A percentile compares a stretch with the other conserved stretches of the same genome.
phyloP scores from a whole-genome alignment of 495 filamentous ascomycete genomes.

The Podospora sp. region DNA sequence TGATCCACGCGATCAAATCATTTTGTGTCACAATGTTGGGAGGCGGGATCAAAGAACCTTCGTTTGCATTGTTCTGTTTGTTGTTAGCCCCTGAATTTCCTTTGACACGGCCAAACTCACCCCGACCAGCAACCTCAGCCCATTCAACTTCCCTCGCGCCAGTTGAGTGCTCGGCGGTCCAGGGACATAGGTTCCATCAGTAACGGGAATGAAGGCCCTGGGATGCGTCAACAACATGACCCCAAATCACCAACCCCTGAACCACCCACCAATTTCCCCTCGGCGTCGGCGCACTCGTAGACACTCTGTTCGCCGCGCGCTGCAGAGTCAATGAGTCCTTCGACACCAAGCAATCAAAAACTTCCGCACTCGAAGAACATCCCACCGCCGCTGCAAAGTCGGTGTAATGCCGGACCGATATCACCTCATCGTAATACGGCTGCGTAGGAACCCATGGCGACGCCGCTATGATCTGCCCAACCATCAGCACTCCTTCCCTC shows the following conservation, averaged over 20 bases:
- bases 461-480: constrained; percentile 51
- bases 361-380: constrained; percentile 40
- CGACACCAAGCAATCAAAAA: constrained; percentile 55
- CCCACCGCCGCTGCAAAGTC: constrained; percentile 51
- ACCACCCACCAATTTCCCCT: constrained; percentile 25
- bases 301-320: constrained; percentile 21
- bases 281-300: constrained; percentile 14
- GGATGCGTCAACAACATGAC: constrained; percentile 17
- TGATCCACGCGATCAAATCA: constrained; percentile 47
- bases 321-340: constrained; percentile 53
- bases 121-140: constrained; percentile 50
- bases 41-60: constrained; percentile 49
- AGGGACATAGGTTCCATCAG: constrained; percentile 57
- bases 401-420: constrained; percentile 38
- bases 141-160: constrained; percentile 49
- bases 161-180: constrained; percentile 55
- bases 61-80: constrained; percentile 53
- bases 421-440: constrained; percentile 47
- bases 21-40: constrained; percentile 49
- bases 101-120: constrained; percentile 32
- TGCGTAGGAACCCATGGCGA: constrained; percentile 56
- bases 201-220: constrained; percentile 63
- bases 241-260: background rate
- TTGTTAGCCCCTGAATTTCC: background rate
- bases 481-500: background rate